These are phyloP conservation scores for Bacidia rubella DNA, from an alignment of 495 filamentous ascomycete genomes.

Conservation along the genomic window DNA sequence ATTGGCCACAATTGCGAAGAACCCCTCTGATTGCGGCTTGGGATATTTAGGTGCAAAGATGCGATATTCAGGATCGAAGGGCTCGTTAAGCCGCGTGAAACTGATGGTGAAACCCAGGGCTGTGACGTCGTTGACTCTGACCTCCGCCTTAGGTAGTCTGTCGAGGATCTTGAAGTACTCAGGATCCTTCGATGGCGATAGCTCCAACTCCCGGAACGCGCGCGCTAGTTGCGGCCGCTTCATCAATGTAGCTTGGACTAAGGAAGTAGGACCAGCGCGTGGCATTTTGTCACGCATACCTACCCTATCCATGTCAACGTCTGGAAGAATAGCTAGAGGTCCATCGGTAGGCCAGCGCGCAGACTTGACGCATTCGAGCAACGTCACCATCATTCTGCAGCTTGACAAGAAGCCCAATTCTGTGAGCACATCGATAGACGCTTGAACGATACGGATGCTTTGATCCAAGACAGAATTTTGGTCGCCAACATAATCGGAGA, in stretches of 20 bases:
- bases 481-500: conserved; percentile 95
- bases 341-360: conserved; percentile 82
- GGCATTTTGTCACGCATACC: conserved; percentile 1
- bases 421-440: conserved; percentile 85
- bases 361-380: conserved; percentile 84
- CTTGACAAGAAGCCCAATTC: conserved; percentile 71
- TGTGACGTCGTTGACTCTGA: conserved; percentile 46
- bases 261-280: conserved; percentile 13
- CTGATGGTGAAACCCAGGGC: conserved; percentile 47
- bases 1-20: conserved; percentile 67
- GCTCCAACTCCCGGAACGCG: conserved; percentile 16
- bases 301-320: conserved; percentile 41
- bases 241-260: conserved; percentile 15
- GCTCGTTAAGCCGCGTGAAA: conserved; percentile 52
- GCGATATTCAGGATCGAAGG: conserved; percentile 45
- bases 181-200: conserved; percentile 16
- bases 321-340: conserved; percentile 68
- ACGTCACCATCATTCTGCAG: conserved; percentile 61
- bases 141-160: conserved; percentile 52
- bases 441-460: conserved; percentile 85
- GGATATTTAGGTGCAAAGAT: conserved; percentile 83
- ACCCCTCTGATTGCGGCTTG: conserved; percentile 90
- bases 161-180: conserved; percentile 45
- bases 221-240: conserved; percentile 19
- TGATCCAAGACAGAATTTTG: conserved; percentile 84